These are phyloP conservation scores for Ganoderma resinaceum DNA, from an alignment of 1,284 basidiomycete species.

Conservation along the genomic window DNA sequence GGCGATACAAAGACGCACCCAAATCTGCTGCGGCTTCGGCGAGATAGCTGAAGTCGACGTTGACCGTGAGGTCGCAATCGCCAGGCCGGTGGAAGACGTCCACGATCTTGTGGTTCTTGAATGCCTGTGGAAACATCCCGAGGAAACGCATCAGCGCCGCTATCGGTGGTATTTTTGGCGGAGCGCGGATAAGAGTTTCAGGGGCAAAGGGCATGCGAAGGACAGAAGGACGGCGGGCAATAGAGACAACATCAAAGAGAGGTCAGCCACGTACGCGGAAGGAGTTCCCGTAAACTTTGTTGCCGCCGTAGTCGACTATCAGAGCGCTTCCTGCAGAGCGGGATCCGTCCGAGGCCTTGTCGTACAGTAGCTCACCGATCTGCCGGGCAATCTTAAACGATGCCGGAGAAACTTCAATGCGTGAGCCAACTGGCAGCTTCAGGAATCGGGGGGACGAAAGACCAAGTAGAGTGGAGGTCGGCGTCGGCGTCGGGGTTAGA, in stretches of 20 bases:
- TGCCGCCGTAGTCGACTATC: slow-evolving; percentile 91
- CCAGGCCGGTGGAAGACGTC: slow-evolving; percentile 90
- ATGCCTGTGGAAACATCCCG: slow-evolving; percentile 63
- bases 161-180: slow-evolving; percentile 77
- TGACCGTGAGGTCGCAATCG: slow-evolving; percentile 90
- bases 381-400: slow-evolving; percentile 72
- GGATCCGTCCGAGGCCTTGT: slow-evolving; percentile 25
- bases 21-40: slow-evolving; percentile 75
- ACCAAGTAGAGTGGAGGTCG: slow-evolving; percentile 72
- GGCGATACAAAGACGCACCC: slow-evolving; percentile 51
- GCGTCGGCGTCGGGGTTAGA: slow-evolving; percentile 69
- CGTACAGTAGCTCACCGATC: slow-evolving; percentile 67
- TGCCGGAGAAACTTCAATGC: slow-evolving; percentile 81
- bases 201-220: background rate
- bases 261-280: slow-evolving; percentile 69
- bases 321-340: slow-evolving; percentile 76
- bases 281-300: slow-evolving; percentile 75
- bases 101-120: slow-evolving; percentile 87
- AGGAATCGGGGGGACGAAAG: slow-evolving; percentile 76
- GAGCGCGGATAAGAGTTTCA: background rate
- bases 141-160: slow-evolving; percentile 44
- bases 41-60: slow-evolving; percentile 95
- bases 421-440: slow-evolving; percentile 67
- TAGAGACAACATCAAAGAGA: background rate
- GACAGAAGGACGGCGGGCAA: background rate